Evolutionary conservation across 805 yeast genomes (phyloP), one percentile per base, ranked within the genome.

Genomic region (Myxozyma vanderwaltii): DNA sequence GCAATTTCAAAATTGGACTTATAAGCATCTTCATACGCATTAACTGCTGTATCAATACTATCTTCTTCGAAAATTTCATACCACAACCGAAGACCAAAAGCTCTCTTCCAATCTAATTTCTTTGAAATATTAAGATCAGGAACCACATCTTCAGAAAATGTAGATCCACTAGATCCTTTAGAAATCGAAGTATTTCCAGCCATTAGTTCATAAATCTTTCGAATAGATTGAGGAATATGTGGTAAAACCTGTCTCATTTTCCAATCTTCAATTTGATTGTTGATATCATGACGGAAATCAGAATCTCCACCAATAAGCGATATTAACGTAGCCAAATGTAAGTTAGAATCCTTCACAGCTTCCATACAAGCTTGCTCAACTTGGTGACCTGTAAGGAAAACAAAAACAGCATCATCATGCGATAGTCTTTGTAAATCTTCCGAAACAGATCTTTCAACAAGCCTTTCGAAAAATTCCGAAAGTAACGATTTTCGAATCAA

Each of bases 221-320:
- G 69, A 21, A 89, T 72, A 2, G 80, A 74, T 0, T 54, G 56
- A 1, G 95, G 91, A 56, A 86, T 83, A 48, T 71, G 72, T 29
- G 69, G 70, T 31, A 76, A 55, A 3, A 75, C 73, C 3, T 77
- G 76, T 4, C 74, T 73, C 2, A 76, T 75, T 31, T 71, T 71
- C 97, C 97, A 91, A 39, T 80, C 82, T 1, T 75, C 73, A 24
- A 92, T 72, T 72, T 91, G 97, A 35, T 72, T 71, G 5, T 69
- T 63, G 0, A 97, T 91, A 53, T 83, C 76, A 0, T 67, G 68
- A 51, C 77, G 77, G 2, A 87, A 85, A 1, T 79, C 77, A 64
- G 86, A 88, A 65, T 86, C 86, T 0, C 94, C 85, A 35, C 89
- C 96, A 6, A 87, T 70, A 44, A 88, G 74, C 0, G 96, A 80